A percentile compares a stretch with the other conserved stretches of the same genome.
These are phyloP conservation scores for Macadamia integrifolia DNA, from an alignment of 164 flowering plant genomes.

Conservation along the genomic window DNA sequence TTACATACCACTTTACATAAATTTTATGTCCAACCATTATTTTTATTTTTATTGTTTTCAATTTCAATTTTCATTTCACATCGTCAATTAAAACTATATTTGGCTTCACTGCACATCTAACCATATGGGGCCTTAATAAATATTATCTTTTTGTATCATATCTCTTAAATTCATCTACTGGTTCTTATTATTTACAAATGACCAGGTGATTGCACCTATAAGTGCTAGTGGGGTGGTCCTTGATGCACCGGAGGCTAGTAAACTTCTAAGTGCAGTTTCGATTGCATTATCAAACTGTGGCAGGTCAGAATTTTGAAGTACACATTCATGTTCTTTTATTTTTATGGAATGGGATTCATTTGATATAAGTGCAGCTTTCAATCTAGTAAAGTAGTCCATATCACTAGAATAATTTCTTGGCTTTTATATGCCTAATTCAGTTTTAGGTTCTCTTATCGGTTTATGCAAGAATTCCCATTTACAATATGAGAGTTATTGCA, in stretches of 20 bases:
- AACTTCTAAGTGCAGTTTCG: constrained; percentile 90
- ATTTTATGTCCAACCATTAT: not conserved
- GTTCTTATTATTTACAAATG: constrained; percentile 8
- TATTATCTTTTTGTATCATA: not conserved
- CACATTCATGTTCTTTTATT: not conserved
- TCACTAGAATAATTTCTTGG: not conserved
- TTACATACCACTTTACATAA: too few relatives aligned
- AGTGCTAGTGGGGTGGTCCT: constrained; percentile 95
- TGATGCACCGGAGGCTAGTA: constrained; percentile 94
- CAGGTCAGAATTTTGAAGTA: constrained; percentile 39
- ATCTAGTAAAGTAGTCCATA: not conserved
- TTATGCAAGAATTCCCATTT: not conserved
- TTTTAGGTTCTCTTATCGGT: too few relatives aligned
- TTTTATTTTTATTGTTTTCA: not conserved
- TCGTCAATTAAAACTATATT: too few relatives aligned
- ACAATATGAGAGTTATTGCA: not conserved
- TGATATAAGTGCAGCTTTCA: not conserved
- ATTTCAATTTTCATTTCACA: too few relatives aligned
- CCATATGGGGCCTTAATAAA: too few relatives aligned
- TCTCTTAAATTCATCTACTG: not conserved
- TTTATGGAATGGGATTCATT: not conserved
- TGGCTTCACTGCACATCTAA: too few relatives aligned
- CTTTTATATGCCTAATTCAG: not conserved
- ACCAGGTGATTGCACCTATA: constrained; percentile 84
- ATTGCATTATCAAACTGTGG: constrained; percentile 89